Evolutionary conservation across 352 stramenopile species (phyloP).

Genomic region (Phytophthora idaei): DNA sequence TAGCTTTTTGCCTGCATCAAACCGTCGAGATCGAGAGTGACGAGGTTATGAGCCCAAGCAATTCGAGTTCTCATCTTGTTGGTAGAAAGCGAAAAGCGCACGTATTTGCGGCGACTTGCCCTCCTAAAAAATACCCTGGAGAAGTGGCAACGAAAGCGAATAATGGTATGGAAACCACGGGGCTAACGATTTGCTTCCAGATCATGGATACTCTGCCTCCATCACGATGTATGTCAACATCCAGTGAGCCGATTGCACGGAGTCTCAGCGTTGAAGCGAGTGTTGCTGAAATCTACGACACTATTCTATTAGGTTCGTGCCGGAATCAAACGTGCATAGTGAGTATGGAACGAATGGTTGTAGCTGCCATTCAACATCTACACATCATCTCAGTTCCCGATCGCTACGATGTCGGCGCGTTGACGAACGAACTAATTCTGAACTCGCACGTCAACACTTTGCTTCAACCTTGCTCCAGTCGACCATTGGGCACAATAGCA

Average conservation of each 20-base stretch:
- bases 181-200: conserved; percentile 41
- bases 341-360: conserved; percentile 45
- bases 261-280: conserved; percentile 31
- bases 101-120: conserved; percentile 44
- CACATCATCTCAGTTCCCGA: conserved; percentile 48
- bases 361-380: conserved; percentile 42
- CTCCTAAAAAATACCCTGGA: conserved; percentile 18
- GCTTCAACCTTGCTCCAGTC: conserved; percentile 25
- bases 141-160: neutral
- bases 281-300: conserved; percentile 41
- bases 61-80: neutral
- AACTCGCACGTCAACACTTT: conserved; percentile 44
- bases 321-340: conserved; percentile 14
- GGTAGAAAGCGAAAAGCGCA: conserved; percentile 36
- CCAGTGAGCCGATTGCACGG: neutral
- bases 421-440: conserved; percentile 43
- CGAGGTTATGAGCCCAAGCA: neutral
- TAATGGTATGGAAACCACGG: conserved; percentile 4
- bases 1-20: conserved; percentile 55
- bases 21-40: conserved; percentile 27
- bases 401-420: conserved; percentile 7
- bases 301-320: conserved; percentile 17
- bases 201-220: conserved; percentile 24
- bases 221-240: conserved; percentile 4
- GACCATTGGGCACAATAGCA: conserved; percentile 4